Conservation (phyloP, 306 rosid species). For the Prunus persica region Prunus_persica_NCBIv2 NC_034016.1:17457501-17458000, state of each 20-base stretch:
- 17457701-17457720: conserved; percentile 11
- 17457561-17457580: neutral
- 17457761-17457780: conserved; percentile 5
- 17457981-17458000: conserved; percentile 3
- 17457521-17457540: neutral
- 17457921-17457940: neutral
- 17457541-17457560: conserved; percentile 10
- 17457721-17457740: neutral
- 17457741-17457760: conserved; percentile 2
- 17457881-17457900: neutral
- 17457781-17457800: neutral
- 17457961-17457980: neutral
- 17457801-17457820: neutral
- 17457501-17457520: neutral
- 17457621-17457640: conserved; percentile 63
- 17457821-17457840: neutral
- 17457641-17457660: conserved; percentile 77
- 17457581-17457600: conserved; percentile 32
- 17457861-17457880: neutral
- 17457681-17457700: conserved; percentile 27
- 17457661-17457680: conserved; percentile 56
- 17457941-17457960: neutral
- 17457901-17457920: neutral
- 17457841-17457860: neutral
- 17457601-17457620: conserved; percentile 34